phyloP scores from a whole-genome alignment of 805 yeast genomes.

The Teunomyces lycoperdinae region DNA sequence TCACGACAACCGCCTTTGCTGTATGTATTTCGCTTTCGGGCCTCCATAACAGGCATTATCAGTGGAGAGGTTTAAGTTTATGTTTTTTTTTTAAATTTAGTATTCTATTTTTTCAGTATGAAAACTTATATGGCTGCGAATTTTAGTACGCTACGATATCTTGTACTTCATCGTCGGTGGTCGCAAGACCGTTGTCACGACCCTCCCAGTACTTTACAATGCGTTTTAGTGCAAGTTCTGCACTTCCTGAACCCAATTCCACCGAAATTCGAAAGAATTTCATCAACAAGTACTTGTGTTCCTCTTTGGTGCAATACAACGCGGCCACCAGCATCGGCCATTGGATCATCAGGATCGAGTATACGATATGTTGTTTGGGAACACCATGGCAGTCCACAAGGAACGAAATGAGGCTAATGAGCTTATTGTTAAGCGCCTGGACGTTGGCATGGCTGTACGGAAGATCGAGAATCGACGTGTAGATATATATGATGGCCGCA shows the following conservation, averaged over 20 bases:
- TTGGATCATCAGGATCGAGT: slow-evolving; percentile 48
- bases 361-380: slow-evolving; percentile 18
- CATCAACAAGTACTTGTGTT: slow-evolving; percentile 34
- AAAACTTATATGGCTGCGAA: not conserved
- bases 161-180: slow-evolving; percentile 5
- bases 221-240: slow-evolving; percentile 34
- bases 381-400: slow-evolving; percentile 17
- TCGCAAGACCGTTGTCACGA: slow-evolving; percentile 14
- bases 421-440: slow-evolving; percentile 27
- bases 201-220: slow-evolving; percentile 29
- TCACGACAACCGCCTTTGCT: slow-evolving; percentile 39
- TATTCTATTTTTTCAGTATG: not conserved
- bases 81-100: not conserved
- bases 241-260: slow-evolving; percentile 51
- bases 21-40: slow-evolving; percentile 16
- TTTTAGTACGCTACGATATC: slow-evolving; percentile 38
- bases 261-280: slow-evolving; percentile 40
- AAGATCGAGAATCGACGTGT: slow-evolving; percentile 32
- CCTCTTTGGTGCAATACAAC: slow-evolving; percentile 33
- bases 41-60: not conserved
- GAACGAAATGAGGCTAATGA: slow-evolving; percentile 22
- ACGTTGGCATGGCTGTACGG: slow-evolving; percentile 32
- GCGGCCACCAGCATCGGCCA: slow-evolving; percentile 57
- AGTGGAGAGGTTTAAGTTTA: not conserved
- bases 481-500: slow-evolving; percentile 33